phyloP scores from a whole-genome alignment of 257 asterid genomes.

The Capsicum baccatum region DNA sequence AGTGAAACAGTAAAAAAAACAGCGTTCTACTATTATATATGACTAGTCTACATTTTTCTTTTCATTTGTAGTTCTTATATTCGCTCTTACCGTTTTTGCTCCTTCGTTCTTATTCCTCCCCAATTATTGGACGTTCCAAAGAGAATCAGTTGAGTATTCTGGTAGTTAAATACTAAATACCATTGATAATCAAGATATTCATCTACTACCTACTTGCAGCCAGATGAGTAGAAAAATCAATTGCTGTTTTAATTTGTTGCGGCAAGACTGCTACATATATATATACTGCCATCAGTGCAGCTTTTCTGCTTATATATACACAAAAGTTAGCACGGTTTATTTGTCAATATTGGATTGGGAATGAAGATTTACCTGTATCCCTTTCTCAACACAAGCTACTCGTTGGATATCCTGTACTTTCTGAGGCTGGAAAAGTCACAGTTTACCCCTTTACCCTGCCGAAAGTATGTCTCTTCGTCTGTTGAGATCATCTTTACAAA shows the following conservation, averaged over 20 bases:
- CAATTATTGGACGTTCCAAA: not conserved
- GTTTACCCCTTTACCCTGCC: not conserved
- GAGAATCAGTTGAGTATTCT: not conserved
- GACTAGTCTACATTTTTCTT: not conserved
- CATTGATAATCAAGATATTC: not conserved
- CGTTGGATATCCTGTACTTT: not conserved
- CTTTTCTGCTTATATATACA: no score
- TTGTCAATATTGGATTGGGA: not conserved
- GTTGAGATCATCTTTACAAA: not conserved
- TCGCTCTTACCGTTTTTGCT: not conserved
- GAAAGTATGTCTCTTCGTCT: not conserved
- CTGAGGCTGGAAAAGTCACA: not conserved
- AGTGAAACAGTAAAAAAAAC: conserved; percentile 12
- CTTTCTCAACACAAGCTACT: not conserved
- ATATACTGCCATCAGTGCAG: not conserved
- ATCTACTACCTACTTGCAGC: not conserved
- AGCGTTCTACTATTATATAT: not conserved
- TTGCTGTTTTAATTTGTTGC: not conserved
- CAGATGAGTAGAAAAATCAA: not conserved
- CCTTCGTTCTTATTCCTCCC: not conserved
- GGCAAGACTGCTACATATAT: not conserved
- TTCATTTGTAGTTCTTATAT: not conserved
- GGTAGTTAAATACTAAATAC: not conserved
- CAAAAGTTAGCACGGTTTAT: not conserved
- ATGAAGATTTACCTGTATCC: not conserved